phyloP scores from a whole-genome alignment of 352 stramenopile species.

The Globisporangium cystogenes region DNA sequence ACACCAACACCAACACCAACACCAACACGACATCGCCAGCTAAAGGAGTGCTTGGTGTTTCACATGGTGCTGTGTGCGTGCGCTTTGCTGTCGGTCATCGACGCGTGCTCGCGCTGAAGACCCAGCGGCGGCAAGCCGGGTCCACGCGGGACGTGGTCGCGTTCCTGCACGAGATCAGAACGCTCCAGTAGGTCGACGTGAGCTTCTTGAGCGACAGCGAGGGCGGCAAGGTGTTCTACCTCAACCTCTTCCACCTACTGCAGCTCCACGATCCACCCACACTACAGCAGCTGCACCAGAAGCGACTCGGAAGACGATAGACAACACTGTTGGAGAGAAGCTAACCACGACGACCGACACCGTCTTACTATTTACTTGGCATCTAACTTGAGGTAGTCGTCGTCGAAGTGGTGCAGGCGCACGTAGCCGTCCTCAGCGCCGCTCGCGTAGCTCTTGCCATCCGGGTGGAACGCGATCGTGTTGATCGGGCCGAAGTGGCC shows the following conservation, averaged over 20 bases:
- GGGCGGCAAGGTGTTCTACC: conserved; percentile 32
- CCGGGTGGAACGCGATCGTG: conserved; percentile 97
- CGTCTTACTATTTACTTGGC: conserved; percentile 23
- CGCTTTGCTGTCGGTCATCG: too few species aligned
- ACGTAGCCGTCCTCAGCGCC: conserved; percentile 98
- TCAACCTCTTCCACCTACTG: conserved; percentile 57
- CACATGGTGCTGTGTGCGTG: too few species aligned
- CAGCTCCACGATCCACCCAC: conserved; percentile 31
- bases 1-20: too few species aligned
- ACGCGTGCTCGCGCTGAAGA: conserved; percentile 17
- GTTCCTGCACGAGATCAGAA: conserved; percentile 29
- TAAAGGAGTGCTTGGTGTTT: too few species aligned
- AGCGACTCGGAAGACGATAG: neutral
- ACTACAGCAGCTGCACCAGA: too few species aligned
- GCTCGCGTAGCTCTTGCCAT: conserved; percentile 98
- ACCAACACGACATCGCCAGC: too few species aligned
- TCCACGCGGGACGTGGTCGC: conserved; percentile 28
- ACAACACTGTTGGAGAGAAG: neutral
- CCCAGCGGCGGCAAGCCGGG: conserved; percentile 7
- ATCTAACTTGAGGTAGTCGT: conserved; percentile 93
- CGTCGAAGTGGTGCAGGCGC: conserved; percentile 97
- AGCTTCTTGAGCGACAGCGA: conserved; percentile 13
- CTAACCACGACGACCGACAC: conserved; percentile 4
- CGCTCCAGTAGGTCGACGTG: conserved; percentile 28
- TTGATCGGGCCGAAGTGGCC: conserved; percentile 99